Base-by-base conservation (phyloP, 148 eudicot species). In the Rheum nobile region DNA sequence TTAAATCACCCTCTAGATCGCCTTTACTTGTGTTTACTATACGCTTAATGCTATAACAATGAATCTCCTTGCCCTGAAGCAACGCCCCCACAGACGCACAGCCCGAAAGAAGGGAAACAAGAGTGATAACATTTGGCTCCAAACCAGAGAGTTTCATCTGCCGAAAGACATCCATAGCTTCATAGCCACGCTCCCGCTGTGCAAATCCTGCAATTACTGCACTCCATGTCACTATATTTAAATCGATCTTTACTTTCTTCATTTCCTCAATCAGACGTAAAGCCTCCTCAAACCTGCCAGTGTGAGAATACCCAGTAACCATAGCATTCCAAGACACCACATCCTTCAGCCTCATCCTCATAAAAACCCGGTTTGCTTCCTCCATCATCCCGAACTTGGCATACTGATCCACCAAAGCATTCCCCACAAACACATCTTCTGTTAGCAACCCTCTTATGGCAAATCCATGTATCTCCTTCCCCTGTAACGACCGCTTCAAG, bases 261-360 rank as follows among this genome's bases (percentile, higher is more conserved):
- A 91, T 91, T 71, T 79, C 82, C 84, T 84, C 82, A 79, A 91
- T 84, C 82, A 91, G 77, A 57, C 77, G 48, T 44, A 89, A 80
- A 70, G 91, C 93, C 72, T 88, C 87, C 10, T 85, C 88, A 76
- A 86, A 87, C 48, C 77, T 83, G 34, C 93, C 91, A 59, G 82
- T 70, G 57, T 84, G 91, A 14, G 90, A 84, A 74, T 86, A 89
- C 71, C 93, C 97, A 35, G 88, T 82, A 46, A 91, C 91, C 90
- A 91, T 80, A 24, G 87, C 85, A 78, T 91, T 91, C 93, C 97
- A 91, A 39, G 91, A 83, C 71, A 91, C 97, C 50, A 91, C 90
- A 77, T 91, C 97, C 78, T 84, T 89, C 48, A 77, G 77, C 75
- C 81, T 78, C 86, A 91, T 91, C 50, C 80, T 41, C 68, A 77